Evolutionary conservation across 2,329 filamentous ascomycete species (phyloP), one percentile per base, ranked within the genome.

Genomic region (Botryotinia narcissicola): DNA sequence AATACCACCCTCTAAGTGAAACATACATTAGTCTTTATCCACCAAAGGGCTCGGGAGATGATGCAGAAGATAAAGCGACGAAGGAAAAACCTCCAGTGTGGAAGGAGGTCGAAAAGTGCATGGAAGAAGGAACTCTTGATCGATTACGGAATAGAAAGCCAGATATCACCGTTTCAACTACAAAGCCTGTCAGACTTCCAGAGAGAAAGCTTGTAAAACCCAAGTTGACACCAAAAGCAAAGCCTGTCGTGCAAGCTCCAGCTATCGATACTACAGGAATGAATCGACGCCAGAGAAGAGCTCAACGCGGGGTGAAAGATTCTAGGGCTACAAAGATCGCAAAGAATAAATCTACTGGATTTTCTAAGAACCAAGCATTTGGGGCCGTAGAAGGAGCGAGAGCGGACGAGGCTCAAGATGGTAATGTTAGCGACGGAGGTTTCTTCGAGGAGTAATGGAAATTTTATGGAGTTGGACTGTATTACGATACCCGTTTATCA

Each of bases 1-100:
- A 89, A 71, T 92, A 91, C 81, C 92, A 89, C 75, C 93, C 93
- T 1, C 87, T 92, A 62, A 85, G 90, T 78, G 89, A 93, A 81
- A 84, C 87, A 35, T 96, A 96, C 82, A 86, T 92, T 76, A 89
- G 88, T 77, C 80, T 92, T 25, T 91, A 90, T 77, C 84, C 87
- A 20, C 81, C 81, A 82, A 84, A 69, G 83, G 59, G 63, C 46
- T 83, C n/a, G 75, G 78, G 51, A 12, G 83, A 82, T 25, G 79
- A 78, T 40, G 78, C 80, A 59, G 72, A 67, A 40, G 40, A 46
- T 72, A 76, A 74, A 74, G 75, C 76, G 25, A 77, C 78, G 48
- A 84, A 81, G 67, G 63, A 70, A 59, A 84, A 83, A 60, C 84
- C 81, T 77, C 85, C 88, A n/a, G 87, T 94, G 84, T 94, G 92